Percentiles rank a stretch among this genome's conserved stretches.
These are phyloP conservation scores for Tuber brumale DNA, from an alignment of 495 filamentous ascomycete species.

Conservation along the genomic window DNA sequence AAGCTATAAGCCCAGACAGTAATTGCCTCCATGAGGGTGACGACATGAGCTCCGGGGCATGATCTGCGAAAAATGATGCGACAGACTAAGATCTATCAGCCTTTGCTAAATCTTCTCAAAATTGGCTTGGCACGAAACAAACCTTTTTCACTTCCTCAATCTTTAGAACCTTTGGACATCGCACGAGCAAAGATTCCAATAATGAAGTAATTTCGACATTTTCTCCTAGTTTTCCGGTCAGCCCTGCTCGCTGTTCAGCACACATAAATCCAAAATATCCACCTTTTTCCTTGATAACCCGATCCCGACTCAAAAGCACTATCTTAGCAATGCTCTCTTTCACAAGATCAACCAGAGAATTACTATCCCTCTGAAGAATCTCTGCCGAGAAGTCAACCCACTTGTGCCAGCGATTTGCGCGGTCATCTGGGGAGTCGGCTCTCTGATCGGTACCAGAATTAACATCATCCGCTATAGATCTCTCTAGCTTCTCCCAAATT, in stretches of 20 bases:
- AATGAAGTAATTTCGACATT: conserved; percentile 14
- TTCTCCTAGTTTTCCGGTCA: conserved; percentile 6
- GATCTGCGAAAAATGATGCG: conserved; percentile 24
- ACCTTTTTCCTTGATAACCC: conserved; percentile 15
- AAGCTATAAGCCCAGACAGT: conserved; percentile 25
- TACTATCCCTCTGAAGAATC: conserved; percentile 19
- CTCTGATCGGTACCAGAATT: neutral
- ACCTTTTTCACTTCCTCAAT: conserved; percentile 16
- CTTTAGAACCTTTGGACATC: neutral
- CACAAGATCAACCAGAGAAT: conserved; percentile 17
- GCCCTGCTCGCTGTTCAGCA: neutral
- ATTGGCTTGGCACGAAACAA: neutral
- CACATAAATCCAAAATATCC: neutral
- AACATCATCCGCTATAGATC: conserved; percentile 5
- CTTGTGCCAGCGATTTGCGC: neutral
- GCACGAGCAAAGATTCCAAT: conserved; percentile 10
- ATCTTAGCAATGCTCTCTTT: conserved; percentile 6
- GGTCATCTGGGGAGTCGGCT: neutral
- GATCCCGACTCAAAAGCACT: conserved; percentile 12
- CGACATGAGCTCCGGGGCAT: conserved; percentile 11
- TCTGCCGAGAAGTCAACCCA: conserved; percentile 28
- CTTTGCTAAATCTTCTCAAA: neutral
- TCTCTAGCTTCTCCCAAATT: conserved; percentile 20
- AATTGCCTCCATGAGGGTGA: conserved; percentile 24
- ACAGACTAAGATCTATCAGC: neutral